Evolutionary conservation across 1,284 basidiomycete genomes (phyloP).

Genomic region (Apiotrichum sp.): DNA sequence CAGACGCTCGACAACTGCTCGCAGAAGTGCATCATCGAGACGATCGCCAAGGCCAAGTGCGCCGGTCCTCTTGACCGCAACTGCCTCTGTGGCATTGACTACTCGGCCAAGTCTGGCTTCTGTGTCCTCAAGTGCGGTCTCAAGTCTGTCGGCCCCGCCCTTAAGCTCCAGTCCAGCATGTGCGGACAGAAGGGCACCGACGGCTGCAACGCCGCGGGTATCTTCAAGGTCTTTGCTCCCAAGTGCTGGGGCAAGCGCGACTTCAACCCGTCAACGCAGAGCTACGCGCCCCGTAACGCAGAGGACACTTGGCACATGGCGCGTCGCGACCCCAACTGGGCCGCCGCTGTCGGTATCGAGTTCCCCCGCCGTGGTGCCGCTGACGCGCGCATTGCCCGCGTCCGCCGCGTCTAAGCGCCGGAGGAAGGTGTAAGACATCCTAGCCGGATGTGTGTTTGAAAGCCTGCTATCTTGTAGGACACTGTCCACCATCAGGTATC

Average conservation of each 20-base stretch:
- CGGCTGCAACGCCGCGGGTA: neutral
- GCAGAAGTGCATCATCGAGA: slow-evolving; percentile 3
- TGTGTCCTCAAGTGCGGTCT: slow-evolving; percentile 5
- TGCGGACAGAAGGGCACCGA: neutral
- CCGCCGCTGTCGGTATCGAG: neutral
- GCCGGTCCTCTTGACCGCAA: slow-evolving; percentile 2
- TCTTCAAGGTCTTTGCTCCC: slow-evolving; percentile 2
- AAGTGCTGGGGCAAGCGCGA: slow-evolving; percentile 1
- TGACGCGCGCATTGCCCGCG: neutral
- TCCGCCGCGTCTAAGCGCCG: neutral
- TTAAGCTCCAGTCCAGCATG: neutral
- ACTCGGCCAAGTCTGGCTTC: neutral
- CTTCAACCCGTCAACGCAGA: neutral
- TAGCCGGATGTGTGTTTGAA: too few relatives aligned
- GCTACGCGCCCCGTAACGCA: neutral
- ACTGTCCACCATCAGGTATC: too few relatives aligned
- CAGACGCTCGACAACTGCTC: neutral
- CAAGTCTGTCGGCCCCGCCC: neutral
- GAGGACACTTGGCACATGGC: neutral
- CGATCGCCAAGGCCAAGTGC: neutral
- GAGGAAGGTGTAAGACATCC: too few relatives aligned
- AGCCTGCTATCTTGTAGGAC: too few relatives aligned
- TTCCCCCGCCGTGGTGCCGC: neutral
- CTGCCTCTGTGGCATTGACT: slow-evolving; percentile 6
- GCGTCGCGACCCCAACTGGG: neutral